Base-by-base conservation (phyloP, 2,329 filamentous ascomycete species). In the Phialophora tarda region DNA sequence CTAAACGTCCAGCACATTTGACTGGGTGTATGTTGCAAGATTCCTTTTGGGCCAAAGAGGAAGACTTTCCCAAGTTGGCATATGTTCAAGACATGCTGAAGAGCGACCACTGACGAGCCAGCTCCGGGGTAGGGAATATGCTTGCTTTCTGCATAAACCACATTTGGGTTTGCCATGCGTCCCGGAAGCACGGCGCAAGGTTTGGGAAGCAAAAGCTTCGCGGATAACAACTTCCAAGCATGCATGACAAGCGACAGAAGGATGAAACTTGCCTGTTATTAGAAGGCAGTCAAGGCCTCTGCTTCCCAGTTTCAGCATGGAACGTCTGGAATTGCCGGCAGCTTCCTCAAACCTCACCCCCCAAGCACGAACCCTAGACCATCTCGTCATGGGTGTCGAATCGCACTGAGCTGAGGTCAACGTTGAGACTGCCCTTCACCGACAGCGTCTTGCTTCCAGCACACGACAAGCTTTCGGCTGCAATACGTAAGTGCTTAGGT, bases 131-230 rank as follows among this genome's bases (percentile, higher is more conserved):
- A 11, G 28, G 21, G 26, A 24, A 10, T 14, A 53, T 53, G 12
- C 48, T 28, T 55, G n/a, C 12, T 8, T 55, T n/a, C 11, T 38
- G 30, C 59, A 50, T 59, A 6, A 34, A 34, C 41, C 17, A n/a
- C 7, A 21, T 11, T 12, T 24, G 56, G 1, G 24, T 14, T 28
- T 28, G 23, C 44, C 48, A 21, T 26, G 48, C n/a, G 28, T 26
- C 30, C 34, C 59, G 47, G 59, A n/a, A 51, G 32, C 26, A 61
- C 47, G 59, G 47, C 47, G 30, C 59, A 47, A 61, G 59, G 21
- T 24, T 30, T 24, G n/a, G 12, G 3, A 34, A 12, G 41, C 47
- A 51, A 23, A 61, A 28, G 48, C 21, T 53, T 61, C 28, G 3
- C 10, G 30, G n/a, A 30, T 21, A n/a, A 23, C 17, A 32, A 21